Percentiles rank a stretch among this genome's conserved stretches.
Evolutionary conservation across 2,329 filamentous ascomycete genomes (phyloP).

Genomic region (Arthrocladium fulminans): DNA sequence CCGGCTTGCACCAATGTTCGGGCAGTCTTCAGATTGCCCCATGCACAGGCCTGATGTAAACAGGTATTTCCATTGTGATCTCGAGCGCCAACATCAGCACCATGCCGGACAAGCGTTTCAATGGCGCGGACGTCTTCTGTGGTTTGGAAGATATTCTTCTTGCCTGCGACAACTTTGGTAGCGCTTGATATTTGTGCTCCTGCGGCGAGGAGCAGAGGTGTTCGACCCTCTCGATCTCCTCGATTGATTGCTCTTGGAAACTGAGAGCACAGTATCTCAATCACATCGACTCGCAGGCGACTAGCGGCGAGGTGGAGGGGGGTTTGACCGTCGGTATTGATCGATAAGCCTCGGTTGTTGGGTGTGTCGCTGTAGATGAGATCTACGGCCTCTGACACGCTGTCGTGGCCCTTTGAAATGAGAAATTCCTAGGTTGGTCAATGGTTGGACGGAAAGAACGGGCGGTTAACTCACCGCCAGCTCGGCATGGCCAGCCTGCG

Average conservation of each 20-base stretch:
- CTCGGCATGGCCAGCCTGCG: slow-evolving; percentile 59
- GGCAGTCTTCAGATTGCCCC: slow-evolving; percentile 68
- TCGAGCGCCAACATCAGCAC: slow-evolving; percentile 40
- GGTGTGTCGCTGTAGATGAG: slow-evolving; percentile 24
- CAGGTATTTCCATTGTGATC: slow-evolving; percentile 77
- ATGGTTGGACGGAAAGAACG: neutral
- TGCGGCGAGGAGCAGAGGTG: slow-evolving; percentile 37
- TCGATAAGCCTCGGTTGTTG: slow-evolving; percentile 48
- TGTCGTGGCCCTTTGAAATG: slow-evolving; percentile 65
- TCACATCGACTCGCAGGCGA: slow-evolving; percentile 62
- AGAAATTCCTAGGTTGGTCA: slow-evolving; percentile 47
- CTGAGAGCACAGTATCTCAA: slow-evolving; percentile 58
- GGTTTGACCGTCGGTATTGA: slow-evolving; percentile 73
- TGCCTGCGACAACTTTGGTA: slow-evolving; percentile 14
- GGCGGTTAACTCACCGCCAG: slow-evolving; percentile 45
- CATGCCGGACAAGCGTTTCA: slow-evolving; percentile 23
- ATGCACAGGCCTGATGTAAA: slow-evolving; percentile 74
- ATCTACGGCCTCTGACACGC: slow-evolving; percentile 23
- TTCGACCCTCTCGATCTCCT: slow-evolving; percentile 56
- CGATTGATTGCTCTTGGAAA: slow-evolving; percentile 56
- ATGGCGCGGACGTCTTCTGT: slow-evolving; percentile 26
- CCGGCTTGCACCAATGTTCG: slow-evolving; percentile 70
- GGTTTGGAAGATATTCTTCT: slow-evolving; percentile 17
- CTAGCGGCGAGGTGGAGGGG: slow-evolving; percentile 69
- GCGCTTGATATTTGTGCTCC: slow-evolving; percentile 19